These are phyloP conservation scores for Xenosphaeropsis pyriputrescens DNA, from an alignment of 2,329 filamentous ascomycete genomes.

Conservation along the genomic window DNA sequence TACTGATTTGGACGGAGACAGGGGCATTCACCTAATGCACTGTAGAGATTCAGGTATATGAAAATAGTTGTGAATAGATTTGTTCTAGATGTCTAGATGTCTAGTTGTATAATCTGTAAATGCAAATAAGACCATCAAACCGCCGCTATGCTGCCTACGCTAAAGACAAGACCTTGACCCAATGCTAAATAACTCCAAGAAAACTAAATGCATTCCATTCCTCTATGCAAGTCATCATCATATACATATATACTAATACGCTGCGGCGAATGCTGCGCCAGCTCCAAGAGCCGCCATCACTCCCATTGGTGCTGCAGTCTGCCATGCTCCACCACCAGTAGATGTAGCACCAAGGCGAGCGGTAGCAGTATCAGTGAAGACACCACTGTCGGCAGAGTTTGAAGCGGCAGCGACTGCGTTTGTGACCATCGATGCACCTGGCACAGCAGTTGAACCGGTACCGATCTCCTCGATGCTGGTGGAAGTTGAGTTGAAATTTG, in stretches of 20 bases:
- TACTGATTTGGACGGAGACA: too few species aligned
- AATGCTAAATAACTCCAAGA: too few species aligned
- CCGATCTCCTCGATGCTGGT: constrained; percentile 40
- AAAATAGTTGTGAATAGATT: too few species aligned
- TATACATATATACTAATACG: neutral
- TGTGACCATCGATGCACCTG: constrained; percentile 33
- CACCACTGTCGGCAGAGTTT: constrained; percentile 11
- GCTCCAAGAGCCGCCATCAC: neutral
- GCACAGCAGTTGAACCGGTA: constrained; percentile 31
- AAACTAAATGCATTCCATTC: too few species aligned
- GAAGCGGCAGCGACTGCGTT: constrained; percentile 33
- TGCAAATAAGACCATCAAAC: too few species aligned
- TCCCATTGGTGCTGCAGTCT: neutral
- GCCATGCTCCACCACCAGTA: constrained; percentile 1
- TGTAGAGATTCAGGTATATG: too few species aligned
- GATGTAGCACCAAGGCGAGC: constrained; percentile 1
- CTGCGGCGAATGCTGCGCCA: neutral
- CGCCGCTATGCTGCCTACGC: too few species aligned
- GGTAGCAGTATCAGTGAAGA: constrained; percentile 2
- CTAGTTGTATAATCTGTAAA: too few species aligned
- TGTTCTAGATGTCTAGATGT: too few species aligned
- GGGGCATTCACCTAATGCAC: too few species aligned
- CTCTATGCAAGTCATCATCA: neutral
- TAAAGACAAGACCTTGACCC: too few species aligned
- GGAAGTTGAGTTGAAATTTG: constrained; percentile 40